Percentiles rank a stretch among this genome's conserved stretches.
These are phyloP conservation scores for Panus rudis DNA, from an alignment of 768 basidiomycete species.

Conservation along the genomic window DNA sequence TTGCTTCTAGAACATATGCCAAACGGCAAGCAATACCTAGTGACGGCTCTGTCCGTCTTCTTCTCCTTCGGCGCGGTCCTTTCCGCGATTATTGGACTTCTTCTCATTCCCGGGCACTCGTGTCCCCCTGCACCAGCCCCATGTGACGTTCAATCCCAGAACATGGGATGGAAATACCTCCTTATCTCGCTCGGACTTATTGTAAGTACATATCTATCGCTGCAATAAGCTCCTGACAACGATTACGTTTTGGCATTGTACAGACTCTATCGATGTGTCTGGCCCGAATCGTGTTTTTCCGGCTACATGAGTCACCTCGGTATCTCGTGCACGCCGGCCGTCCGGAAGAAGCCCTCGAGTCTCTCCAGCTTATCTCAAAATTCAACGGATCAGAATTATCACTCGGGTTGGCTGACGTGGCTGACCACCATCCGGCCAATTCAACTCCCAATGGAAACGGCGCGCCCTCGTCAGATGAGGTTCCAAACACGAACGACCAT, in stretches of 20 bases:
- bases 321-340: slow-evolving; percentile 88
- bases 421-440: slow-evolving; percentile 27
- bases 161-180: slow-evolving; percentile 87
- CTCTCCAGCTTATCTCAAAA: slow-evolving; percentile 74
- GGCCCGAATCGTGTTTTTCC: slow-evolving; percentile 83
- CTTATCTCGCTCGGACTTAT: slow-evolving; percentile 71
- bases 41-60: slow-evolving; percentile 90
- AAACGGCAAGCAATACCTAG: slow-evolving; percentile 82
- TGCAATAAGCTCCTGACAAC: neutral
- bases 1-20: slow-evolving; percentile 91
- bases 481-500: neutral
- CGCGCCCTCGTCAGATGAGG: neutral
- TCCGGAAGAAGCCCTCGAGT: slow-evolving; percentile 75
- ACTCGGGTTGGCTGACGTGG: slow-evolving; percentile 67
- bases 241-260: neutral
- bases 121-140: slow-evolving; percentile 41
- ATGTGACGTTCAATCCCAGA: slow-evolving; percentile 64
- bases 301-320: slow-evolving; percentile 89
- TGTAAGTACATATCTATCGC: slow-evolving; percentile 42
- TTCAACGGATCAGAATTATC: slow-evolving; percentile 75
- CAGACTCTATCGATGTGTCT: slow-evolving; percentile 87
- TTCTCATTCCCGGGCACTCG: slow-evolving; percentile 72
- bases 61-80: slow-evolving; percentile 91
- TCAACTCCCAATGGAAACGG: neutral
- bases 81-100: slow-evolving; percentile 70